A percentile compares a stretch with the other conserved stretches of the same genome.
phyloP scores from a whole-genome alignment of 1,139 yeast genomes.

The Starmera stellimalicola region DNA sequence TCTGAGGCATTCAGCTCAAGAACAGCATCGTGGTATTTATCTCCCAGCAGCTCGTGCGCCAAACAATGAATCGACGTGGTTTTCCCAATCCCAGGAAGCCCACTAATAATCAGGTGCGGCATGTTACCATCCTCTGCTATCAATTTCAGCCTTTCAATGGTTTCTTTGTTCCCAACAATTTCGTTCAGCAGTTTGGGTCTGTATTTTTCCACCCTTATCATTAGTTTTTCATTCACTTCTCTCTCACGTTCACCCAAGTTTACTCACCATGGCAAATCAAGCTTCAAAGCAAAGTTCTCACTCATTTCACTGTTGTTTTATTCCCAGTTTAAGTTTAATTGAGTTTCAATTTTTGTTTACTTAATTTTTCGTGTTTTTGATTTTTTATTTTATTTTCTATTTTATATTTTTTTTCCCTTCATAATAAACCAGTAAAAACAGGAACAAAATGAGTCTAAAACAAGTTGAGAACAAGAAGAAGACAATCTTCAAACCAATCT shows the following conservation, averaged over 20 bases:
- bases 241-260: neutral
- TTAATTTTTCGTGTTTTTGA: too few species aligned
- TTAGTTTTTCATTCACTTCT: neutral
- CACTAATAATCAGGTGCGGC: slow-evolving; percentile 93
- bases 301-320: neutral
- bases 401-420: neutral
- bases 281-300: slow-evolving; percentile 4
- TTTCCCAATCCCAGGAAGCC: slow-evolving; percentile 95
- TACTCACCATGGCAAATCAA: slow-evolving; percentile 8
- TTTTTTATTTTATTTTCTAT: neutral
- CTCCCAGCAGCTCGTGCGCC: slow-evolving; percentile 76
- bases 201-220: slow-evolving; percentile 80
- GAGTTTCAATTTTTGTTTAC: too few species aligned
- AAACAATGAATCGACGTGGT: slow-evolving; percentile 90
- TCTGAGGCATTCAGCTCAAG: slow-evolving; percentile 92
- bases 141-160: slow-evolving; percentile 72
- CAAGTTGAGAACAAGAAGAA: neutral
- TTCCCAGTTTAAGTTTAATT: neutral
- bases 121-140: slow-evolving; percentile 90
- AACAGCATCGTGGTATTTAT: slow-evolving; percentile 70
- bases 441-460: neutral
- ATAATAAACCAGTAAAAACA: neutral
- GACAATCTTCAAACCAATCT: neutral
- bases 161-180: slow-evolving; percentile 89
- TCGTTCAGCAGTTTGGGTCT: slow-evolving; percentile 74